phyloP scores from a whole-genome alignment of 495 filamentous ascomycete genomes.

The Podospora bellae-mahoneyi region DNA sequence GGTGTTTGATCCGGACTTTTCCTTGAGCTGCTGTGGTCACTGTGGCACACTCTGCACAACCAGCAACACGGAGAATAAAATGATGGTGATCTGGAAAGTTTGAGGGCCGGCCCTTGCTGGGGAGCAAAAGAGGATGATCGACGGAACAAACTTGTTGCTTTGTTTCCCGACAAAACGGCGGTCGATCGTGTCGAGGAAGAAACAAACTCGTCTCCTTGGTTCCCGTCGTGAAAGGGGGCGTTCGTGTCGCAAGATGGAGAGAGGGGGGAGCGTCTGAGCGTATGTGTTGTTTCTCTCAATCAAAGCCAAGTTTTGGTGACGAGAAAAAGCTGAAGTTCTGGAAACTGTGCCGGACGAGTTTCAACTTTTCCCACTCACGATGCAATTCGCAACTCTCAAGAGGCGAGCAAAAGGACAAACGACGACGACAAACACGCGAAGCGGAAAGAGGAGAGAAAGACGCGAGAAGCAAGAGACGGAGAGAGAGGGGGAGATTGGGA shows the following conservation, averaged over 20 bases:
- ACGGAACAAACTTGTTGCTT: slow-evolving; percentile 27
- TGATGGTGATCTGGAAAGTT: slow-evolving; percentile 21
- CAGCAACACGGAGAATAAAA: slow-evolving; percentile 2
- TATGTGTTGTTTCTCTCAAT: not conserved
- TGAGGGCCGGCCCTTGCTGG: slow-evolving; percentile 35
- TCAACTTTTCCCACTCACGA: not conserved
- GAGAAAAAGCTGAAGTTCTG: not conserved
- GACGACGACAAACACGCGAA: slow-evolving; percentile 6
- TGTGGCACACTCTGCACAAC: not conserved
- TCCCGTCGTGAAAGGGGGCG: slow-evolving; percentile 20
- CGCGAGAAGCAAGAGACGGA: slow-evolving; percentile 12
- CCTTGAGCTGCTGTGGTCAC: not conserved
- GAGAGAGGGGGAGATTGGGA: slow-evolving; percentile 16
- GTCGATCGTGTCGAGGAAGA: slow-evolving; percentile 28
- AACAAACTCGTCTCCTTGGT: slow-evolving; percentile 25
- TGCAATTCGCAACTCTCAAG: slow-evolving; percentile 14
- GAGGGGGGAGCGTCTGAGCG: slow-evolving; percentile 17
- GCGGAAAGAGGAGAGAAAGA: slow-evolving; percentile 11
- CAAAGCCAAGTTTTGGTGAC: not conserved
- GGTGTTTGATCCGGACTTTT: slow-evolving; percentile 3
- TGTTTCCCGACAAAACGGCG: slow-evolving; percentile 27
- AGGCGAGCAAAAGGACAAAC: slow-evolving; percentile 6
- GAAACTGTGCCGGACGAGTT: not conserved
- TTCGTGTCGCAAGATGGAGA: slow-evolving; percentile 34
- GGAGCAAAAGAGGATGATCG: slow-evolving; percentile 26